phyloP scores from a whole-genome alignment of 2,329 filamentous ascomycete genomes.

The Colletotrichum sojae region DNA sequence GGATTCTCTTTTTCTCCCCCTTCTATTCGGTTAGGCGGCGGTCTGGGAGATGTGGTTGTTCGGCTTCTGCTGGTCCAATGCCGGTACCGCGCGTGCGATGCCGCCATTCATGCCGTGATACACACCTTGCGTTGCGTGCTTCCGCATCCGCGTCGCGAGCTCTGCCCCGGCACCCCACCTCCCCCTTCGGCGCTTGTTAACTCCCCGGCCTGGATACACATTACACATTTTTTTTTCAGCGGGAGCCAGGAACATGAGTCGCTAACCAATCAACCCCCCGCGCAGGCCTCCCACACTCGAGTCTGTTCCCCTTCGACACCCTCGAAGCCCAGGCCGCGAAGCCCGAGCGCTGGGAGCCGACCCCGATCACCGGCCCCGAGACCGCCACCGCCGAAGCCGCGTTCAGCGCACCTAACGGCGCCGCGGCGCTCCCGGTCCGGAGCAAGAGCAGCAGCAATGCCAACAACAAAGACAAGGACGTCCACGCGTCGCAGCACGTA shows the following conservation, averaged over 20 bases:
- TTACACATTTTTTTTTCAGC: not conserved
- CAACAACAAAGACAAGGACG: constrained; percentile 13
- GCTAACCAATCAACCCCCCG: constrained; percentile 14
- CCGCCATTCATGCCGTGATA: constrained; percentile 36
- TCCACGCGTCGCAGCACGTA: constrained; percentile 64
- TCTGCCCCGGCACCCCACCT: not conserved
- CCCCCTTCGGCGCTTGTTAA: not conserved
- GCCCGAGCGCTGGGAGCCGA: constrained; percentile 81
- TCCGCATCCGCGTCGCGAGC: not conserved
- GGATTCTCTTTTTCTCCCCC: not conserved
- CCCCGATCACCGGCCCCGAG: constrained; percentile 59
- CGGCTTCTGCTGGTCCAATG: not conserved
- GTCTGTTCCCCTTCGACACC: constrained; percentile 92
- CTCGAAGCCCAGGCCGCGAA: constrained; percentile 85
- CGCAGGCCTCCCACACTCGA: constrained; percentile 82
- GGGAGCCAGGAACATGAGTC: constrained; percentile 7
- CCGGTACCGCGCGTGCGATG: constrained; percentile 1
- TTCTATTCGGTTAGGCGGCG: not conserved
- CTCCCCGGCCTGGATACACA: not conserved
- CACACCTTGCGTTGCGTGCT: constrained; percentile 37
- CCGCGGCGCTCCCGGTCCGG: constrained; percentile 45
- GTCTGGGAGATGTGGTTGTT: not conserved
- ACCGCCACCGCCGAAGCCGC: constrained; percentile 40
- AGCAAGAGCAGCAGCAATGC: not conserved
- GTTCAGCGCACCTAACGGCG: constrained; percentile 54